A percentile compares a stretch with the other conserved stretches of the same genome.
phyloP scores from a whole-genome alignment of 805 yeast species.

The Candida sonorensis region DNA sequence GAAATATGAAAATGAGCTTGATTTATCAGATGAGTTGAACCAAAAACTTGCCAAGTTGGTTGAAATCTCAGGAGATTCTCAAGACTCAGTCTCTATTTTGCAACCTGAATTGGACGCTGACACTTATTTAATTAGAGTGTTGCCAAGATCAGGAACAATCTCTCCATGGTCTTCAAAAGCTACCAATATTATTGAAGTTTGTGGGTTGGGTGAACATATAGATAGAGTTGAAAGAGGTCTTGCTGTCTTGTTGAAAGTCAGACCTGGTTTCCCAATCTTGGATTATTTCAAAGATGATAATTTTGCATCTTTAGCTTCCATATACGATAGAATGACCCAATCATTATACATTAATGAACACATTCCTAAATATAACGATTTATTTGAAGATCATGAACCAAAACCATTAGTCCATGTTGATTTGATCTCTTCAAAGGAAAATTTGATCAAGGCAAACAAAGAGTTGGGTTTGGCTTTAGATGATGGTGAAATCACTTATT shows the following conservation, averaged over 20 bases:
- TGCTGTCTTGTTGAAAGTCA: conserved; percentile 62
- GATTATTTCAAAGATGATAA: conserved; percentile 44
- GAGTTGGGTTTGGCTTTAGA: conserved; percentile 92
- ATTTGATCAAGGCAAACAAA: conserved; percentile 70
- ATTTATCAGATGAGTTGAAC: conserved; percentile 34
- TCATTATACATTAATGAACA: conserved; percentile 43
- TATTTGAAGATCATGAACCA: conserved; percentile 74
- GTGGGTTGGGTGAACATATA: conserved; percentile 67
- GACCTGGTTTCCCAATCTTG: conserved; percentile 62
- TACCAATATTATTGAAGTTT: conserved; percentile 83
- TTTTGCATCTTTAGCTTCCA: conserved; percentile 54
- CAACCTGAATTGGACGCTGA: conserved; percentile 28
- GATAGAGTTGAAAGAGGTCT: conserved; percentile 90
- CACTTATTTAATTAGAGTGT: conserved; percentile 59
- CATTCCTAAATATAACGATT: conserved; percentile 60
- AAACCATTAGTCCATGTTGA: conserved; percentile 78
- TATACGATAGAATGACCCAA: conserved; percentile 96
- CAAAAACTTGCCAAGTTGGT: conserved; percentile 19
- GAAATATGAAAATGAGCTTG: conserved; percentile 67
- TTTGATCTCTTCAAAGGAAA: conserved; percentile 46
- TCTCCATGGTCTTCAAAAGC: conserved; percentile 99
- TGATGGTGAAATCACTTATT: conserved; percentile 84
- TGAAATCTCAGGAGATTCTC: conserved; percentile 21
- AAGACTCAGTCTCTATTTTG: conserved; percentile 7
- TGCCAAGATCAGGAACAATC: conserved; percentile 93